Evolutionary conservation across 1,139 yeast genomes (phyloP), one percentile per base, ranked within the genome.

Genomic region (Debaryomycetaceae sp.): DNA sequence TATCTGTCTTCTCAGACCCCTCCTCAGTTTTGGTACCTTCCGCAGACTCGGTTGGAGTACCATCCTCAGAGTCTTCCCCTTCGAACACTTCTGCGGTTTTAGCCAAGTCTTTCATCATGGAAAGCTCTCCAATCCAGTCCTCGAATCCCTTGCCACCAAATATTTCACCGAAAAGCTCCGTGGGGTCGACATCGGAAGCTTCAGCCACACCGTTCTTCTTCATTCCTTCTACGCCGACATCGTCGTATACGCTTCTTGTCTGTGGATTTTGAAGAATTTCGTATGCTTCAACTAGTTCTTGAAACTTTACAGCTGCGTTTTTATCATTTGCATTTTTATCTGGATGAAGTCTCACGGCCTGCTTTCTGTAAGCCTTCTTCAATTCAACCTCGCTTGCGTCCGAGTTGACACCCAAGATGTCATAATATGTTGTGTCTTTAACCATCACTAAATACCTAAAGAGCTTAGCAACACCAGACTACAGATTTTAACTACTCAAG

Each of bases 301-400:
- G 95, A 70, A 91, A 91, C 70, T 88, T 90, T 59, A 88, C 97
- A 39, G 97, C 95, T 38, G 97, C 98, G 54, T 85, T 93, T 41
- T 90, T 87, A 45, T 66, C 69, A 48, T 75, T 72, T 9, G 96
- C 97, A 61, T 74, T 74, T 76, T 93, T 93, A 69, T 93, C 99
- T 42, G 99, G 99, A 66, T 93, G 99, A 68, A 82, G 85, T 62
- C 86, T 90, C 59, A 93, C 79, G 17, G 99, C 99, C 48, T 86
- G 81, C 58, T 87, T 82, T 72, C 98, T 81, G 75, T 93, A 93
- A 4, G 97, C 97, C 68, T 93, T 93, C 68, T 91, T 93, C 68
- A 93, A 82, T 67, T 91, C 96, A 34, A 78, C 69, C 42, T 87
- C 97, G 27, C 81, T 72, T 36, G 97, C 97, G 42, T 77, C 77